Base-by-base conservation (phyloP, 805 yeast genomes). In the Candida wancherniae region DNA sequence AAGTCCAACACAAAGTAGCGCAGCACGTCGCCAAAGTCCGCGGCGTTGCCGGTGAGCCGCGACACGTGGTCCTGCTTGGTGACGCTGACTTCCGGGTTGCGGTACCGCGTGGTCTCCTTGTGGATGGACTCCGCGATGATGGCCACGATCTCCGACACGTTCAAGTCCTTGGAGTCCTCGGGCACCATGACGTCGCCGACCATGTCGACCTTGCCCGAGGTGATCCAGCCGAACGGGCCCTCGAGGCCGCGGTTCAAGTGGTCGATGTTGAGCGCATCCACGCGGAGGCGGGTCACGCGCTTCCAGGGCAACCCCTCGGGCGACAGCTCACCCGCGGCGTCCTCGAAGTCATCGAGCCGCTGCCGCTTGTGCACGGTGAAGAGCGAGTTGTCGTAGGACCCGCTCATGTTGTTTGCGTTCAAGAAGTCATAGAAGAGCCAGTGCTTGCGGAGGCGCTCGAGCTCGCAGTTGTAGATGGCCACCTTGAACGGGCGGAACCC, bases 151-250 rank as follows among this genome's bases (percentile, higher is more conserved):
- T 75, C 81, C 11, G 57, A 47, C 33, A 68, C 51, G 28, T 62
- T 53, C 28, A 71, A 55, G 24, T 71, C 75, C 19, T 74, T 72
- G 24, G 69, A 67, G 31, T 75, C 78, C 27, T 75, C 73, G 0
- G 95, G 94, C 2, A 87, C 77, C 70, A 80, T 75, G 11, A 90
- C 76, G 51, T 92, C 97, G 6, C 96, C 97, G 41, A 85, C 63
- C 79, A 92, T 80, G 56, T 92, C 97, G 14, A 90, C 97, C 30
- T 77, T 77, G 9, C 99, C 98, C 39, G 75, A 71, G 5, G 85
- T 77, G 34, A 92, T 90, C 99, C 99, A 92, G 5, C 97, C 97
- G 57, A 92, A 86, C 9, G 97, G 95, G 0, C 99, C 98, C 33
- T 79, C 78, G 35, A 84, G 71, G 0, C 97, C 97, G 1, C 84